Evolutionary conservation across 257 asterid genomes (phyloP).

Genomic region (Solanum boliviense): DNA sequence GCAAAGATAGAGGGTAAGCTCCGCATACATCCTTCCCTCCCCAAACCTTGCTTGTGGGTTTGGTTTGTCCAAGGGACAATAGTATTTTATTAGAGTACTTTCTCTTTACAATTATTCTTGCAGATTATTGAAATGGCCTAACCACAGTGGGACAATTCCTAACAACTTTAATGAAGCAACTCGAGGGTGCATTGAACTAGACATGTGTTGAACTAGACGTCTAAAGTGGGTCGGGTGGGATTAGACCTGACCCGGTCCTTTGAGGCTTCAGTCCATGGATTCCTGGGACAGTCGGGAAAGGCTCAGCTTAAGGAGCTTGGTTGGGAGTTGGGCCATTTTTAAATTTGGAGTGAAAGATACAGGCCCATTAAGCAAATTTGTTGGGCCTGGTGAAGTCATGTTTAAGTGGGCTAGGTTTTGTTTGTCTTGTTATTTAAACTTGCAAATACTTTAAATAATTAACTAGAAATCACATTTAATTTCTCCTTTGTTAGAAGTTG

Average conservation of each 20-base stretch:
- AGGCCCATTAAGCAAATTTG: neutral
- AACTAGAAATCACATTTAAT: neutral
- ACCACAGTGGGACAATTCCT: neutral
- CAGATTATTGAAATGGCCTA: neutral
- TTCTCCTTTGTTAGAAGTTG: neutral
- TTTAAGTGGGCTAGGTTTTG: neutral
- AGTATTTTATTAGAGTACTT: neutral
- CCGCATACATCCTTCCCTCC: neutral
- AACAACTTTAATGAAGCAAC: neutral
- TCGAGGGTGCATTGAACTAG: neutral
- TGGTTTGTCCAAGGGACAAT: neutral
- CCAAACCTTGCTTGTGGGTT: neutral
- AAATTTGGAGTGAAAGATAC: neutral
- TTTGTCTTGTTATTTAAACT: neutral
- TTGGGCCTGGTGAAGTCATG: neutral
- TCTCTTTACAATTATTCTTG: neutral
- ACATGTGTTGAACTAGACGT: neutral
- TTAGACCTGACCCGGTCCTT: neutral
- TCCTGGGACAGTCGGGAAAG: neutral
- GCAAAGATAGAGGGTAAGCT: neutral
- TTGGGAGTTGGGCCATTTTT: neutral
- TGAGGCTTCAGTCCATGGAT: neutral
- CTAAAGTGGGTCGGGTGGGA: neutral
- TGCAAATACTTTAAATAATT: no score
- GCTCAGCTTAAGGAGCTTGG: neutral